Base-by-base conservation (phyloP, 176 grass and related monocot genomes). In the Areca catechu region DNA sequence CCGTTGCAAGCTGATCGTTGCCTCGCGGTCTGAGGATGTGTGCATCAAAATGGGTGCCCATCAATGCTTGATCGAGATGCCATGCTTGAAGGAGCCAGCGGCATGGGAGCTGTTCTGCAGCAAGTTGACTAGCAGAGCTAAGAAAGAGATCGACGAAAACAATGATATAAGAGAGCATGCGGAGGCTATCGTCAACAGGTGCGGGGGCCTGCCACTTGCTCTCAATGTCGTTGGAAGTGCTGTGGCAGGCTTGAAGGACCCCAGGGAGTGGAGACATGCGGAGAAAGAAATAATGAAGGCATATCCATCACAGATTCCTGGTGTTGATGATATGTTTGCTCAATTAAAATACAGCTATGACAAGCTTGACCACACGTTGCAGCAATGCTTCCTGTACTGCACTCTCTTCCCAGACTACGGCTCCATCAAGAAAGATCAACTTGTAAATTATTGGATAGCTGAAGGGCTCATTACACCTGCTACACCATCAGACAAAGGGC, bases 171-270 rank as follows among this genome's bases (percentile, higher is more conserved):
- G 17, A 14, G 20, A 24, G 3, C 27, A 15, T 3, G 78, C 73
- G 1, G 6, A 4, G 56, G 30, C 1, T 54, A 95, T 95, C 27
- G 55, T 10, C 3, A 20, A 1, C 34, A 64, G 61, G 51, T 95
- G 89, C 61, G 89, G 52, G 58, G 84, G 89, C 54, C 63, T 95
- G 5, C 89, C 81, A 6, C 84, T 95, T 50, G 89, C 78, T 54
- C 71, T 95, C 52, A 85, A 74, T 63, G 78, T 88, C 51, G 79
- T 89, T 50, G 84, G 84, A 4, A 79, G 53, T 0, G 58, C 89
- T 19, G 74, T 95, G 50, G 81, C 89, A 4, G 63, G 84, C 21
- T 69, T 73, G 17, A 61, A 29, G 64, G 62, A 59, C 30, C 23
- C 21, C 0, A 51, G 0, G 15, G 81, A 85, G 15, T 89, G 89